phyloP scores from a whole-genome alignment of 2,329 filamentous ascomycete species.

The Zalaria sp. region DNA sequence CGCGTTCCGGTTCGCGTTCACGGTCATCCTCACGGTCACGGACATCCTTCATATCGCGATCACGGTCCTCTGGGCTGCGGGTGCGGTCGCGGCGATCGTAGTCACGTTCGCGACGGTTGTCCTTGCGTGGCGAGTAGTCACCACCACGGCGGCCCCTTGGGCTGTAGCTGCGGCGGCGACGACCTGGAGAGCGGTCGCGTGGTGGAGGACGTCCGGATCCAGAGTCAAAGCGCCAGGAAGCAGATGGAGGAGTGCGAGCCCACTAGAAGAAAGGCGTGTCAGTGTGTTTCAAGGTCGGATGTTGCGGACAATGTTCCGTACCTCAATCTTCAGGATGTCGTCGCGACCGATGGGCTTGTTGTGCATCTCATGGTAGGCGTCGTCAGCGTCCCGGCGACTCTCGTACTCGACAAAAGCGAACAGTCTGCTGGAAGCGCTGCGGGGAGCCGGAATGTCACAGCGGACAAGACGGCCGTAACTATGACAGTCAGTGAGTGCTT shows the following conservation, averaged over 20 bases:
- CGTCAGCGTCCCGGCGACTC: conserved; percentile 92
- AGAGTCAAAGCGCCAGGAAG: conserved; percentile 95
- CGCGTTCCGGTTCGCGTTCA: conserved; percentile 65
- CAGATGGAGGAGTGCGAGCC: conserved; percentile 94
- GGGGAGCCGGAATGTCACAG: conserved; percentile 93
- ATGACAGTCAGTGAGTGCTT: conserved; percentile 11
- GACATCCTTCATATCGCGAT: conserved; percentile 36
- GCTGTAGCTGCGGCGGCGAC: conserved; percentile 56
- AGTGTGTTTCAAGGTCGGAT: not conserved
- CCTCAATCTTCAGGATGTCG: conserved; percentile 95
- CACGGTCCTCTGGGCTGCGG: conserved; percentile 43
- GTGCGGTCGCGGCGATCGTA: conserved; percentile 46
- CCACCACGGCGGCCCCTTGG: conserved; percentile 56
- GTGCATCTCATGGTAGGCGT: conserved; percentile 99
- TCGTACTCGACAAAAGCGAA: conserved; percentile 99
- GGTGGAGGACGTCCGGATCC: conserved; percentile 62
- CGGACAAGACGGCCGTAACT: conserved; percentile 97
- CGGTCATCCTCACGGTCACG: conserved; percentile 26
- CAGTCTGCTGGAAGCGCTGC: conserved; percentile 88
- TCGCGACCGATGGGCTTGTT: conserved; percentile 97
- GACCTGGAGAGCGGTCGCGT: conserved; percentile 43
- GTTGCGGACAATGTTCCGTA: conserved; percentile 26
- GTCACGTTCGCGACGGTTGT: conserved; percentile 61
- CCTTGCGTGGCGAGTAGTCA: conserved; percentile 53
- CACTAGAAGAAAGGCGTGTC: conserved; percentile 45